Evolutionary conservation across 805 yeast species (phyloP).

Genomic region (Candida nanaspora): DNA sequence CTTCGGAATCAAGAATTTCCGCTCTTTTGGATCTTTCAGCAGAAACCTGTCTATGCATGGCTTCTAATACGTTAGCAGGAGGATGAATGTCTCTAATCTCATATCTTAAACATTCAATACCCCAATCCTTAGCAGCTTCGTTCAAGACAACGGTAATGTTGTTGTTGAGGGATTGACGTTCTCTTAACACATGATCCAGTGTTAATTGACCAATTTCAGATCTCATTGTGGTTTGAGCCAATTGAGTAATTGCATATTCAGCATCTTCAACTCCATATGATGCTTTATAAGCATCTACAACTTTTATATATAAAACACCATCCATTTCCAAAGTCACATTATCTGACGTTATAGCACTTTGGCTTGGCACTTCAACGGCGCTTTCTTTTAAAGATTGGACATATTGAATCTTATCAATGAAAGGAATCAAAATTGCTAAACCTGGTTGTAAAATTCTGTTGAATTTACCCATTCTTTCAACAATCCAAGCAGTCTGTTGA

Average conservation of each 20-base stretch:
- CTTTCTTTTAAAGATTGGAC: slow-evolving; percentile 78
- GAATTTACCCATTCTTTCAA: slow-evolving; percentile 86
- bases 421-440: slow-evolving; percentile 62
- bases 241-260: slow-evolving; percentile 75
- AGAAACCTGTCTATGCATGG: slow-evolving; percentile 86
- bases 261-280: slow-evolving; percentile 86
- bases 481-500: slow-evolving; percentile 87
- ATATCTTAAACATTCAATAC: slow-evolving; percentile 73
- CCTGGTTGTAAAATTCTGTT: slow-evolving; percentile 67
- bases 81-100: slow-evolving; percentile 88
- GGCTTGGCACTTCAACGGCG: slow-evolving; percentile 81
- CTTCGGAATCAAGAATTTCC: slow-evolving; percentile 81
- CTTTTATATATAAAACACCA: slow-evolving; percentile 73
- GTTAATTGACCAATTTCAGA: slow-evolving; percentile 81
- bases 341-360: slow-evolving; percentile 80
- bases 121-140: slow-evolving; percentile 84
- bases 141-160: slow-evolving; percentile 75
- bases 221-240: slow-evolving; percentile 89
- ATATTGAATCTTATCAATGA: slow-evolving; percentile 69
- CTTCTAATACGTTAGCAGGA: slow-evolving; percentile 75
- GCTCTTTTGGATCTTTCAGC: slow-evolving; percentile 87
- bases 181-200: slow-evolving; percentile 70
- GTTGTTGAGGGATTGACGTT: slow-evolving; percentile 63
- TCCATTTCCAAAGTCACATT: slow-evolving; percentile 81
- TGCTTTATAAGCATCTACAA: slow-evolving; percentile 77